Evolutionary conservation across 164 flowering plant genomes (phyloP), one percentile per base, ranked within the genome.

Genomic region (Umbellularia californica): DNA sequence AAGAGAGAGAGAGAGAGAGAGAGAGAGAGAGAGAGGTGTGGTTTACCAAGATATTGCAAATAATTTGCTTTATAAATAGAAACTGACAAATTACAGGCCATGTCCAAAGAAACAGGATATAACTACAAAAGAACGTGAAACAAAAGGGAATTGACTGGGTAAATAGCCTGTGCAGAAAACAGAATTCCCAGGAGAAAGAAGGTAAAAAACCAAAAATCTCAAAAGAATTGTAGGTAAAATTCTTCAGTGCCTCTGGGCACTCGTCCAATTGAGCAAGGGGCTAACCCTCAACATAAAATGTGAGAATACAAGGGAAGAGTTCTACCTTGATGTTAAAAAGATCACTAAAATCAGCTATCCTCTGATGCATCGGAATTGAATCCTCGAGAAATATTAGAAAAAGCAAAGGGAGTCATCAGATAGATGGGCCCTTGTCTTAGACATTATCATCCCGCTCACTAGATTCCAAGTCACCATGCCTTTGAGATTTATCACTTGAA

Each of bases 381-480:
- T 66, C 69, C 27, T n/a, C 14, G 2, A 63, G 66, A 55, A 55
- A 55, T 5, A 24, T n/a, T 64, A 64, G 27, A 64, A 67, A 5
- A 70, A 2, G 50, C 22, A n/a, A 50, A 12, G 47, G 5, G 15
- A 25, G n/a, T 22, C 64, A 58, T 58, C 22, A 17, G 22, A 58
- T 17, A 60, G 64, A 3, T 27, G 50, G 50, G 20, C 62, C 72
- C 28, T 68, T 14, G 66, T 68, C 47, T 28, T 84, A 87, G 52
- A 83, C 88, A 82, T 88, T 89, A 25, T 72, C 87, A 75, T 84
- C 83, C 3, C 30, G 20, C n/a, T 81, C 86, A 4, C 76, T 67
- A 33, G 90, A 71, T 47, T 85, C 90, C 65, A 80, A 51, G 9
- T 63, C 78, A n/a, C 75, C 79, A 28, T 80, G 85, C 72, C 87